Conservation (phyloP, 202 grass and related monocot species). For the Zizania palustris region DNA sequence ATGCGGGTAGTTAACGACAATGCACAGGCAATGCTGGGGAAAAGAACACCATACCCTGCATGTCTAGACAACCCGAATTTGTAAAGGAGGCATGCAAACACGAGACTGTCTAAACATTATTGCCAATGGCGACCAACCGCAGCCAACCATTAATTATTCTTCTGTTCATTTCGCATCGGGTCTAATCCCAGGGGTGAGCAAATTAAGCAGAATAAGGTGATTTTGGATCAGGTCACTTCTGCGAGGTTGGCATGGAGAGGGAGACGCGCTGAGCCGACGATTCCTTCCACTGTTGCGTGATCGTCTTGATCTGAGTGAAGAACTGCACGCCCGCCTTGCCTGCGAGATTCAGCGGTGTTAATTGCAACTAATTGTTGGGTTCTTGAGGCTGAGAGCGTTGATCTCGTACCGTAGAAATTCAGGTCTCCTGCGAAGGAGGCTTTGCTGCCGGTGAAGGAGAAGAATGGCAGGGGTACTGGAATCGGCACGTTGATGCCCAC, state of each 20-base stretch:
- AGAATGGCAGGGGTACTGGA: slow-evolving; percentile 94
- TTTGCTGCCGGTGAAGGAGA: slow-evolving; percentile 91
- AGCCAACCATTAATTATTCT: background rate
- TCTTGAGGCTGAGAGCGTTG: background rate
- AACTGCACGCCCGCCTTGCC: slow-evolving; percentile 96
- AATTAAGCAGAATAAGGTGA: background rate
- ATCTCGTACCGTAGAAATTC: slow-evolving; percentile 79
- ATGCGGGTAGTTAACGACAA: no score
- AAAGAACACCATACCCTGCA: background rate
- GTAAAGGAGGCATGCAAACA: background rate
- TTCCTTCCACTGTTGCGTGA: slow-evolving; percentile 98
- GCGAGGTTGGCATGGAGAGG: slow-evolving; percentile 91
- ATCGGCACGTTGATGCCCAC: slow-evolving; percentile 96
- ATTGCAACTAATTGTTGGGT: background rate
- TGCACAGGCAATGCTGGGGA: no score
- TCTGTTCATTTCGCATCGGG: slow-evolving; percentile 6
- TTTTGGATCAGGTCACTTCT: slow-evolving; percentile 46
- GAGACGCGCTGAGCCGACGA: slow-evolving; percentile 61
- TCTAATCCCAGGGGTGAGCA: slow-evolving; percentile 13
- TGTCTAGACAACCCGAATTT: background rate
- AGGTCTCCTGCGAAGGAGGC: slow-evolving; percentile 95
- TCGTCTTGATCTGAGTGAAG: slow-evolving; percentile 93
- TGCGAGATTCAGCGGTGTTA: slow-evolving; percentile 22
- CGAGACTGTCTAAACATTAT: background rate
- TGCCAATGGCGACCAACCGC: background rate